phyloP scores from a whole-genome alignment of 768 basidiomycete genomes.

The Kwoniella sp. region DNA sequence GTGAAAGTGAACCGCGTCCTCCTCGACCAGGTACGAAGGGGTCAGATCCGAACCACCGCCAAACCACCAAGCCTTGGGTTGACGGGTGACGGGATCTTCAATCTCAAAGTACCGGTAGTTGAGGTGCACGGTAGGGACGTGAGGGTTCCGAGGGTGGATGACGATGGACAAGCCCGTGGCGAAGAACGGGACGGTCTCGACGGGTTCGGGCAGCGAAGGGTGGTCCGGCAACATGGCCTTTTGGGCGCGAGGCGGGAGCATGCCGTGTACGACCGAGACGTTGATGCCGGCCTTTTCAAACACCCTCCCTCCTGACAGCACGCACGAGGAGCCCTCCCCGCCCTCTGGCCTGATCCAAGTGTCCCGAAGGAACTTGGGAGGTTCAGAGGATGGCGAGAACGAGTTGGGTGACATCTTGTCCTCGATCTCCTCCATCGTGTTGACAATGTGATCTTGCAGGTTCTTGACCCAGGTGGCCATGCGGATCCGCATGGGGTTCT shows the following conservation, averaged over 20 bases:
- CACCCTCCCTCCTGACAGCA: slow-evolving; percentile 60
- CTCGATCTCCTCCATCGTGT: slow-evolving; percentile 72
- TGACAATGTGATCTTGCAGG: slow-evolving; percentile 76
- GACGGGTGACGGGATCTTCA: slow-evolving; percentile 52
- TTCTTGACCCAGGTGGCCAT: slow-evolving; percentile 69
- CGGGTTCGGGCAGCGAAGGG: slow-evolving; percentile 51
- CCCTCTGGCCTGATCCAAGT: slow-evolving; percentile 61
- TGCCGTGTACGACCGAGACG: slow-evolving; percentile 83
- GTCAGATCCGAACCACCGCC: slow-evolving; percentile 94
- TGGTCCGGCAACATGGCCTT: slow-evolving; percentile 95
- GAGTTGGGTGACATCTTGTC: slow-evolving; percentile 56
- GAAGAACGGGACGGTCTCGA: slow-evolving; percentile 74
- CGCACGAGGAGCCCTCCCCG: slow-evolving; percentile 74
- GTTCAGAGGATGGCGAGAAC: slow-evolving; percentile 11
- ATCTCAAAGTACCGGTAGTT: slow-evolving; percentile 99
- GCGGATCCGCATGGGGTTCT: slow-evolving; percentile 65
- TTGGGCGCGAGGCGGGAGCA: slow-evolving; percentile 80
- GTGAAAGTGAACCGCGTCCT: slow-evolving; percentile 87
- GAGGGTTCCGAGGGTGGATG: slow-evolving; percentile 87
- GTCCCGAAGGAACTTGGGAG: slow-evolving; percentile 67
- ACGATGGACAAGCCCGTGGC: slow-evolving; percentile 89
- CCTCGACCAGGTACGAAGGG: slow-evolving; percentile 82
- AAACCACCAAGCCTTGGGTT: slow-evolving; percentile 87
- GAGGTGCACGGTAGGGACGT: slow-evolving; percentile 87
- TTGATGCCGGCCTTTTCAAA: slow-evolving; percentile 97